Evolutionary conservation across 768 basidiomycete species (phyloP).

Genomic region (Mycena galopus): DNA sequence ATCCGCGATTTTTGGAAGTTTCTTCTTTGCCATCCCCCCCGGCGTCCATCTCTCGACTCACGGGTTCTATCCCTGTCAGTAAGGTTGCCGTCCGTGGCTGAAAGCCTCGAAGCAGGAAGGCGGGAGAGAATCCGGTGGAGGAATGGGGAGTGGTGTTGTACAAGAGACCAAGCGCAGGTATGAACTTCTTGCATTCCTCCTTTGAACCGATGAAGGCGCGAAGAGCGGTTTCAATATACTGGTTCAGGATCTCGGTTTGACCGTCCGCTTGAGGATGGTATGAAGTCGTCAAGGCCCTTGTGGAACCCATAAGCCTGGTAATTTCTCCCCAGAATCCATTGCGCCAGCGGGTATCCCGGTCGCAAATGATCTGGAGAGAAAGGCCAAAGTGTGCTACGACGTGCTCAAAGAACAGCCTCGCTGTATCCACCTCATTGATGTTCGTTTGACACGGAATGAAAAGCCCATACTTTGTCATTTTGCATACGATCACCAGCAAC

Average conservation of each 20-base stretch:
- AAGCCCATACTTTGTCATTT: neutral
- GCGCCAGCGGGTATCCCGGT: neutral
- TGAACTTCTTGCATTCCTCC: neutral
- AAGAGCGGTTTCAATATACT: neutral
- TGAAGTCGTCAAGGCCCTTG: neutral
- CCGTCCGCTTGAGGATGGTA: neutral
- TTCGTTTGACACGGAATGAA: neutral
- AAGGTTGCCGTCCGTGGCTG: neutral
- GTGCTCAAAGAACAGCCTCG: neutral
- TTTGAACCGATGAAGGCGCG: neutral
- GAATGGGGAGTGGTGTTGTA: neutral
- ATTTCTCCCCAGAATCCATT: neutral
- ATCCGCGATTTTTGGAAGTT: too few species aligned
- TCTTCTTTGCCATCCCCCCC: neutral
- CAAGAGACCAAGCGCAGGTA: neutral
- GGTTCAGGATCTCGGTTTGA: neutral
- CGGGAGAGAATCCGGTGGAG: neutral
- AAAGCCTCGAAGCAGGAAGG: neutral
- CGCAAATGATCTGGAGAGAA: neutral
- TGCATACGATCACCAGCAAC: neutral
- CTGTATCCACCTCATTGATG: neutral
- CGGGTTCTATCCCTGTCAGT: neutral
- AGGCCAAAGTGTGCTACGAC: neutral
- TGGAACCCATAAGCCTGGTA: neutral
- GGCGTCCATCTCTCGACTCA: neutral